Percentiles rank a stretch among this genome's conserved stretches.
phyloP scores from a whole-genome alignment of 2,329 filamentous ascomycete species.

The Apiospora koreana region DNA sequence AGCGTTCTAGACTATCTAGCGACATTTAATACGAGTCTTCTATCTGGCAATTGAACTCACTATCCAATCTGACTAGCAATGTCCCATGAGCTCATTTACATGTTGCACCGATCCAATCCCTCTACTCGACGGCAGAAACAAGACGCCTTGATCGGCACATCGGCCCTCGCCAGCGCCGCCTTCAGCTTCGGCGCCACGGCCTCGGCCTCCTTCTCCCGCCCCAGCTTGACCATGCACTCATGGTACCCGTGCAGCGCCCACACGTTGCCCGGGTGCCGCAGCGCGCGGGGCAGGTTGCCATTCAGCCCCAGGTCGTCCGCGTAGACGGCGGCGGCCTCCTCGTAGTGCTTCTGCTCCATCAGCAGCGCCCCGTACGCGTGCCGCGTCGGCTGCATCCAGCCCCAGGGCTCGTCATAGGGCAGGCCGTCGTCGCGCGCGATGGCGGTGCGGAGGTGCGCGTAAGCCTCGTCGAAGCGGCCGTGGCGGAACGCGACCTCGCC shows the following conservation, averaged over 20 bases:
- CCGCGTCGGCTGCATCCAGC: conserved; percentile 75
- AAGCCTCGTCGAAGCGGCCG: conserved; percentile 59
- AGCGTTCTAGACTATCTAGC: background rate
- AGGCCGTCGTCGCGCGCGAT: conserved; percentile 63
- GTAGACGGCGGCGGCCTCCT: conserved; percentile 59
- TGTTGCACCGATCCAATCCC: background rate
- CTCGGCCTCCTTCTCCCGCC: conserved; percentile 41
- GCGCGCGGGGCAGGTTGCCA: conserved; percentile 59
- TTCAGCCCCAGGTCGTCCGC: conserved; percentile 62
- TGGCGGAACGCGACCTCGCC: conserved; percentile 74
- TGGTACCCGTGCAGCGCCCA: conserved; percentile 75
- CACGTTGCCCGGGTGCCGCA: conserved; percentile 71
- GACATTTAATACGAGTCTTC: background rate
- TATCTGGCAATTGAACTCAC: too few species aligned
- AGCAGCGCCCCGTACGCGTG: conserved; percentile 72
- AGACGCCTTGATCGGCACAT: conserved; percentile 35
- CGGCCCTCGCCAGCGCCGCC: conserved; percentile 25
- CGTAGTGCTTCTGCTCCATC: conserved; percentile 63
- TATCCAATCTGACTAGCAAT: too few species aligned
- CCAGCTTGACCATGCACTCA: conserved; percentile 64
- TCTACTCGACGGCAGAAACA: conserved; percentile 34
- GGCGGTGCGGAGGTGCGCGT: conserved; percentile 56
- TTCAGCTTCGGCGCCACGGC: conserved; percentile 28
- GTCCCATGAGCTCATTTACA: too few species aligned
- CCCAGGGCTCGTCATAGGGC: conserved; percentile 75